Conservation (phyloP, 2,329 filamentous ascomycete species). For the Celoporthe dispersa region DNA sequence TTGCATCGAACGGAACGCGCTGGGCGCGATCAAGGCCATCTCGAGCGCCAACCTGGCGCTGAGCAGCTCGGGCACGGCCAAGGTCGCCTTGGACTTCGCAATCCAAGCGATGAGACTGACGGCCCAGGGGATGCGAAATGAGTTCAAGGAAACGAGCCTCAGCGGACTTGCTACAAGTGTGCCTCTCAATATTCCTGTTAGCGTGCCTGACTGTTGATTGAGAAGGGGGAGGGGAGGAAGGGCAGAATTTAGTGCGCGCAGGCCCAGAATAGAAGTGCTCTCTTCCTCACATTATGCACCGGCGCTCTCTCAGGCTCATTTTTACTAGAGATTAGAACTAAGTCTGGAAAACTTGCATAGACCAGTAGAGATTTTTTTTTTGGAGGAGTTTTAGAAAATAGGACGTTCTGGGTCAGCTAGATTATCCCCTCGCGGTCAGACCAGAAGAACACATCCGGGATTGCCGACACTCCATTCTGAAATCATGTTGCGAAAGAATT, state of each 20-base stretch:
- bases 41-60: slow-evolving; percentile 55
- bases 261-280: background rate
- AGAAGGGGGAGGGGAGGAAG: background rate
- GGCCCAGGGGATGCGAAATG: slow-evolving; percentile 55
- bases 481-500: too few species aligned
- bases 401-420: background rate
- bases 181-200: slow-evolving; percentile 54
- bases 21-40: slow-evolving; percentile 56
- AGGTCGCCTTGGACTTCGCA: slow-evolving; percentile 55
- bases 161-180: slow-evolving; percentile 56
- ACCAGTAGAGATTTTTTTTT: background rate
- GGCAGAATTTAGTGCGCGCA: background rate
- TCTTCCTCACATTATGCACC: background rate
- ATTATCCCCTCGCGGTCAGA: background rate
- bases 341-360: background rate
- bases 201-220: slow-evolving; percentile 53
- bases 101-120: slow-evolving; percentile 56
- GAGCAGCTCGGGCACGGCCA: slow-evolving; percentile 51
- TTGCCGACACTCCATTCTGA: too few species aligned
- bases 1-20: slow-evolving; percentile 55
- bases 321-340: too few species aligned
- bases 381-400: background rate
- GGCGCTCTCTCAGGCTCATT: background rate
- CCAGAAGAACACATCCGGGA: background rate
- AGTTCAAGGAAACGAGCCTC: slow-evolving; percentile 58